Evolutionary conservation across 805 yeast genomes (phyloP), one percentile per base, ranked within the genome.

Genomic region (Saccharomycopsis javanensis): DNA sequence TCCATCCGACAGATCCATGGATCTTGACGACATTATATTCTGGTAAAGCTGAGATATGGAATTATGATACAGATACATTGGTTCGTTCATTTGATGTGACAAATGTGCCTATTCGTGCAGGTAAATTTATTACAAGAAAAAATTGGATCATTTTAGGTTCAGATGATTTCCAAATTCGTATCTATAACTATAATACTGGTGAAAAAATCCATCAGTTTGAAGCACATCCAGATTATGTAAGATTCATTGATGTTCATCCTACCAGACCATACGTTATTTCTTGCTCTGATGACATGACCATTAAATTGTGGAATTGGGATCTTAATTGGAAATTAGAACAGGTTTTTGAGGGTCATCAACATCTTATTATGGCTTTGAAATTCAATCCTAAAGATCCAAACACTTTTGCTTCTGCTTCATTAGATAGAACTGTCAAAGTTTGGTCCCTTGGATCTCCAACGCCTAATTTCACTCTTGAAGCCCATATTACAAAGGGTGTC

Each of bases 1-100:
- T 94, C 78, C 99, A 94, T 71, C 99, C 99, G 25, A 78, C 91
- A 20, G 99, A 94, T 71, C 98, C 99, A 55, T 92, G 98, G 98
- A 83, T 90, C 55, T 76, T 90, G 66, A 85, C 92, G 55, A 89
- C 97, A n/a, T 76, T 88, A 59, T 90, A 88, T 72, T 86, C 91
- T 54, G 99, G 96, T 64, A 80, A 80, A 69, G 82, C 89, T 56
- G 97, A 91, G 72, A 88, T 92, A 68, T 89, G 96, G 96, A 86
- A 95, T 56, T 89, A 88, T 66, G 97, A 90, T 67, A 88, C 97
- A 50, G 81, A 80, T 58, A 72, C 89, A 31, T 76, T 87, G 51
- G 92, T 94, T 64, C 88, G 89, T 74, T 80, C 96, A 15, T 84
- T 94, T 63, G 97, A 91, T 69, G 97, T 91, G 56, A 86, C 97